Base-by-base conservation (phyloP, 129 eudicot species). In the Ambrosia trifida region DNA sequence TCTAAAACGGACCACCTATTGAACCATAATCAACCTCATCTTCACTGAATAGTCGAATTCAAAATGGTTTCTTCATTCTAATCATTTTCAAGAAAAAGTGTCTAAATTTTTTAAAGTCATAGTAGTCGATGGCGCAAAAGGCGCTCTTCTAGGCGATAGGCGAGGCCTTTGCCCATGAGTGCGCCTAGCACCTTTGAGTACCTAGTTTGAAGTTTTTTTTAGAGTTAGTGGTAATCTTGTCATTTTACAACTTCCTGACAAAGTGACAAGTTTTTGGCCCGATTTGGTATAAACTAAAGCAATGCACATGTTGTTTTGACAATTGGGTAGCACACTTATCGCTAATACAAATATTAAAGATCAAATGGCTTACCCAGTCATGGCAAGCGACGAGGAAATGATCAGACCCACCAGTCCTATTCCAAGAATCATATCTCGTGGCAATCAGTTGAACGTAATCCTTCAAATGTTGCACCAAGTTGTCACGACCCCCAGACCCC, bases 331-430 rank as follows among this genome's bases (percentile, higher is more conserved):
- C 41, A 14, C 38, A 3, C 36, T 28, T 57, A 57, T 28, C 8
- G 20, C 14, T 59, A 30, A 59, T 16, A 62, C 17, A 14, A 35
- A 36, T 5, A 62, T 35, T 33, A 30, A 66, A 19, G 54, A 43
- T 45, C 2, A 28, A 17, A 30, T 4, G 35, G 28, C 84, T 43
- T 88, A 91, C 97, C 97, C 96, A 91, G 44, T 91, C 97, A 72
- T 91, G 97, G 76, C 97, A 91, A 45, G 93, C 97, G 40, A 78
- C 97, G 20, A 91, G 87, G 51, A 91, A 91, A 78, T 91, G 97
- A 77, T 91, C 97, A 4, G 88, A 68, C 6, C 96, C 97, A 30
- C 85, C 87, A 8, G 97, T 91, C 79, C 97, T 76, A 53, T 91
- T 91, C 97, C 97, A 91, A 32, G 85, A 86, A 63, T 81, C 78